Evolutionary conservation across 495 filamentous ascomycete species (phyloP).

Genomic region (Lentithecium fluviatile): DNA sequence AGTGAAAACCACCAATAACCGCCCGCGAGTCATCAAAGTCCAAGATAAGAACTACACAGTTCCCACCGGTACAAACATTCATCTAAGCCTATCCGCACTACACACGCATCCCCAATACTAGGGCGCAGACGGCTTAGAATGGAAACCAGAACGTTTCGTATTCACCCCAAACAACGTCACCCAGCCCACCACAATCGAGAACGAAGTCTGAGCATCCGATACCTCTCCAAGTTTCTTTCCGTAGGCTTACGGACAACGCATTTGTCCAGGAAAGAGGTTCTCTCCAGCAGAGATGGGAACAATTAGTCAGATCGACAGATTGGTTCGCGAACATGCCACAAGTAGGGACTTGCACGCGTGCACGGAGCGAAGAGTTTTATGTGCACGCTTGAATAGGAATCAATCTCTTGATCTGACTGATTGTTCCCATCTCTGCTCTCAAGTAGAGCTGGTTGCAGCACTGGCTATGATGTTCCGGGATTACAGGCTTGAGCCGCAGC

Average conservation of each 20-base stretch:
- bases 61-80: slow-evolving; percentile 6
- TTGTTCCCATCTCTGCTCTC: too few species aligned
- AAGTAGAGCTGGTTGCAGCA: slow-evolving; percentile 23
- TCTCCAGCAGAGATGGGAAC: slow-evolving; percentile 26
- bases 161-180: background rate
- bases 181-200: background rate
- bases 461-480: slow-evolving; percentile 13
- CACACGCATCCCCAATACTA: slow-evolving; percentile 24
- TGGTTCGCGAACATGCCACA: too few species aligned
- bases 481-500: slow-evolving; percentile 10
- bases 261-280: slow-evolving; percentile 25
- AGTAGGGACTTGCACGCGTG: too few species aligned
- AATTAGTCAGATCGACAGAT: too few species aligned
- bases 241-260: slow-evolving; percentile 13
- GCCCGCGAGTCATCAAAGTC: background rate
- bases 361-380: too few species aligned
- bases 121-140: slow-evolving; percentile 18
- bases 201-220: slow-evolving; percentile 4
- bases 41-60: background rate
- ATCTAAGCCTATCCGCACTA: slow-evolving; percentile 8
- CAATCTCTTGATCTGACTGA: too few species aligned
- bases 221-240: slow-evolving; percentile 2
- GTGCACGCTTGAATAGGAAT: too few species aligned
- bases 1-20: slow-evolving; percentile 7
- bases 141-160: slow-evolving; percentile 17